Percentiles rank a stretch among this genome's conserved stretches.
These are phyloP conservation scores for Xylariaceae sp. DNA, from an alignment of 2,329 filamentous ascomycete genomes.

Conservation along the genomic window DNA sequence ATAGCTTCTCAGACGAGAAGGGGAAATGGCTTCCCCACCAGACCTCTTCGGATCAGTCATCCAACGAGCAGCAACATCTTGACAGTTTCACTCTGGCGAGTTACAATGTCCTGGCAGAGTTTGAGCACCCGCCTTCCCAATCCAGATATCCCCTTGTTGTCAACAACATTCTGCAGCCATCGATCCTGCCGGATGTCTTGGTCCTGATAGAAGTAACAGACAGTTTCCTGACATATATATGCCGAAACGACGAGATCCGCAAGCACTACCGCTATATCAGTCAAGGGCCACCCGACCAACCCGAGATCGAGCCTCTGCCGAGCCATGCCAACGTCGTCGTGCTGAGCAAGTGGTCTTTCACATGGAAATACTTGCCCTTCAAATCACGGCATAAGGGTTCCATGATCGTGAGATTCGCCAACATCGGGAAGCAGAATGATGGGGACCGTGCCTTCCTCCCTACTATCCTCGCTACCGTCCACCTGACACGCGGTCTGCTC, in stretches of 20 bases:
- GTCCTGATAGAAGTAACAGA: conserved; percentile 62
- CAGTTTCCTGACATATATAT: conserved; percentile 52
- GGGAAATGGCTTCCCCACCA: conserved; percentile 20
- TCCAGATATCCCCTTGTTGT: conserved; percentile 40
- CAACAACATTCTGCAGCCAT: conserved; percentile 37
- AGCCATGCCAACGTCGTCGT: conserved; percentile 57
- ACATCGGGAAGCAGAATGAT: conserved; percentile 27
- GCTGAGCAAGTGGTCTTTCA: conserved; percentile 50
- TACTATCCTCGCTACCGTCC: conserved; percentile 51
- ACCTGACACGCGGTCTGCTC: conserved; percentile 58
- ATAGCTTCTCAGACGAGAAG: conserved; percentile 16
- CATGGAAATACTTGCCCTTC: conserved; percentile 51
- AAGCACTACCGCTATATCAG: conserved; percentile 50
- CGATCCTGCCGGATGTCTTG: conserved; percentile 42
- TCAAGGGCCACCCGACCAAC: conserved; percentile 49
- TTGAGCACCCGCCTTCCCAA: conserved; percentile 39
- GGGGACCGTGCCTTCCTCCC: conserved; percentile 29
- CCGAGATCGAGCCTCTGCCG: conserved; percentile 49
- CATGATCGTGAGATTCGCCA: conserved; percentile 40
- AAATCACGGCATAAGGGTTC: conserved; percentile 53
- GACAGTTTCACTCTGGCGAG: conserved; percentile 36
- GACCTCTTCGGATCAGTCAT: background rate
- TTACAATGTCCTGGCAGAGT: conserved; percentile 51
- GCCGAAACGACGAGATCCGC: conserved; percentile 41
- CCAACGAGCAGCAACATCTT: conserved; percentile 4